Evolutionary conservation across 768 basidiomycete species (phyloP), one percentile per base, ranked within the genome.

Genomic region (Tylopilus sp.): DNA sequence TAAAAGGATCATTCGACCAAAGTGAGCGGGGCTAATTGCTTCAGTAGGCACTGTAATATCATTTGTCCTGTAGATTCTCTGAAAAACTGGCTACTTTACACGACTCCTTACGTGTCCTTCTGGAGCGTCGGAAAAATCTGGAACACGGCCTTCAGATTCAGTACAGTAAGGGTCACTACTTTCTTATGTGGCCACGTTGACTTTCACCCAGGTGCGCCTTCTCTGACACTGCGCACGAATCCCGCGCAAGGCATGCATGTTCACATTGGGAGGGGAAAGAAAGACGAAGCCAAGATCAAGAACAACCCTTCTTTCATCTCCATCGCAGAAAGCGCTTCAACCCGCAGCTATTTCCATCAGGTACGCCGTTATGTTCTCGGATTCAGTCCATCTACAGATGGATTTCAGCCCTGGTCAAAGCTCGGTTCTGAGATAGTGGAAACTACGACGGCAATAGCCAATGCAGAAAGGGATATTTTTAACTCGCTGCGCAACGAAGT

Each of bases 401-500:
- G 21, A 50, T 26, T 11, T 41, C 50, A 92, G 90, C 78, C 78
- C 55, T 93, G 91, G 91, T 80, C 86, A 9, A 72, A 77, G 42
- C 79, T 93, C 19, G 91, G 88, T n/a, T 72, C 72, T n/a, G 72
- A 76, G 52, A 86, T 93, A 33, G 64, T 80, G 11, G 82, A 85
- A 53, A 82, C 77, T 3, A 79, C 78, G 0, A 62, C 71, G 21
- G 76, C 76, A 4, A 78, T 93, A 47, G 56, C 67, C 16, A 62
- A 65, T 11, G 81, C 78, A 8, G 92, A 96, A 67, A 89, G 80
- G 61, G 79, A 83, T 47, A 87, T 87, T 1, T 92, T 94, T 58
- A 81, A 84, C 45, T 65, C 69, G 1, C 70, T 97, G 34, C 81
- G 89, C 16, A 69, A 77, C 24, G 85, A 91, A 72, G 92, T 86